These are phyloP conservation scores for Mycena vulgaris DNA, from an alignment of 768 basidiomycete species.

Conservation along the genomic window DNA sequence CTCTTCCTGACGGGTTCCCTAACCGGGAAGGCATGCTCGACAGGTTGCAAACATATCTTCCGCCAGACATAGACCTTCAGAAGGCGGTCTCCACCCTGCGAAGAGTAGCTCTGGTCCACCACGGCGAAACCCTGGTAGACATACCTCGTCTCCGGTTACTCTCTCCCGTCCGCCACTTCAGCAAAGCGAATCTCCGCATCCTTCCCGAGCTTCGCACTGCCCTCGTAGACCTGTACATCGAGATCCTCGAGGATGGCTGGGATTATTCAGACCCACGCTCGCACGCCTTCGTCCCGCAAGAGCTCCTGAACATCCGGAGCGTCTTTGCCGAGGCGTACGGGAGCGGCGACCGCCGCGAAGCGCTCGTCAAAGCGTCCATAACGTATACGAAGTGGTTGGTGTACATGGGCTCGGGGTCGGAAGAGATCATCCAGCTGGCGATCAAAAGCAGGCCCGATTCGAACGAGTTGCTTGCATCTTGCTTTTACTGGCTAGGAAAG, in stretches of 20 bases:
- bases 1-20: conserved; percentile 42
- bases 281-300: conserved; percentile 34
- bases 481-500: conserved; percentile 37
- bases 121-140: conserved; percentile 32
- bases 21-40: conserved; percentile 35
- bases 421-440: conserved; percentile 37
- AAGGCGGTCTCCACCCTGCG: conserved; percentile 35
- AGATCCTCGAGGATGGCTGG: conserved; percentile 26
- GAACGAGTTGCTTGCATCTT: conserved; percentile 24
- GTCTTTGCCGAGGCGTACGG: conserved; percentile 34
- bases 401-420: conserved; percentile 36
- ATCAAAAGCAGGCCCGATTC: conserved; percentile 29
- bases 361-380: conserved; percentile 32
- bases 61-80: conserved; percentile 24
- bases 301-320: conserved; percentile 35
- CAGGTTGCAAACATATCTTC: conserved; percentile 31
- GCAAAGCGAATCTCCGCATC: conserved; percentile 32
- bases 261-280: conserved; percentile 32
- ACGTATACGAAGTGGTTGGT: conserved; percentile 35
- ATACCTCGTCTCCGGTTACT: conserved; percentile 36
- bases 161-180: conserved; percentile 38
- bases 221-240: conserved; percentile 35
- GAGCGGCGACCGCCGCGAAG: conserved; percentile 31
- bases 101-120: conserved; percentile 29
- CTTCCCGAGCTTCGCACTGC: conserved; percentile 29